phyloP scores from a whole-genome alignment of 768 basidiomycete species.

The Rhodotorula toruloides region DNA sequence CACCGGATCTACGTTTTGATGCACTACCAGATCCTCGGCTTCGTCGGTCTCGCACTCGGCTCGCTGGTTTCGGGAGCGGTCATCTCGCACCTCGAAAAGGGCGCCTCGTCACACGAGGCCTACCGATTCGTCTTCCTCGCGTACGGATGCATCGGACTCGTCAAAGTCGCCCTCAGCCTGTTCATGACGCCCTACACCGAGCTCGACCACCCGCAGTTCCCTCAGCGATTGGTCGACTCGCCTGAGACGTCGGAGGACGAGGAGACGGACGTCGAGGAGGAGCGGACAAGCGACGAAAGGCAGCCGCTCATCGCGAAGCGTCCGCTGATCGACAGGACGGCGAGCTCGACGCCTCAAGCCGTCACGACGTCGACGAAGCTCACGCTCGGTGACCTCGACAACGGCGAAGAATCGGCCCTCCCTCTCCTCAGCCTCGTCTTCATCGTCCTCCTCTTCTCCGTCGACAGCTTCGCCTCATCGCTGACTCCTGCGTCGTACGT shows the following conservation, averaged over 20 bases:
- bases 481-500: conserved; percentile 29
- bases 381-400: neutral
- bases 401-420: neutral
- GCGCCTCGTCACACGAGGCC: neutral
- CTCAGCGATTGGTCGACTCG: neutral
- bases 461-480: conserved; percentile 31
- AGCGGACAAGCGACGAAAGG: neutral
- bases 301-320: neutral
- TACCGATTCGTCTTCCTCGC: conserved; percentile 19
- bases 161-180: conserved; percentile 16
- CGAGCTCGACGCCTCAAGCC: neutral
- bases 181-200: conserved; percentile 5
- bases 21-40: conserved; percentile 22
- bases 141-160: conserved; percentile 3
- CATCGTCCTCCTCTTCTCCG: conserved; percentile 17
- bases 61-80: conserved; percentile 4
- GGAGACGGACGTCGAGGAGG: neutral
- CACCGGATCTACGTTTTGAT: conserved; percentile 16
- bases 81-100: neutral
- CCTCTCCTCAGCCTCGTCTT: conserved; percentile 16
- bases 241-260: neutral
- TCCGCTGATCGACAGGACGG: neutral
- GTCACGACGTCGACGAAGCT: neutral
- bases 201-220: conserved; percentile 1
- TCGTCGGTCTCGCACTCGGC: conserved; percentile 19